Evolutionary conservation across 352 stramenopile genomes (phyloP).

Genomic region (Phytophthora nicotianae): DNA sequence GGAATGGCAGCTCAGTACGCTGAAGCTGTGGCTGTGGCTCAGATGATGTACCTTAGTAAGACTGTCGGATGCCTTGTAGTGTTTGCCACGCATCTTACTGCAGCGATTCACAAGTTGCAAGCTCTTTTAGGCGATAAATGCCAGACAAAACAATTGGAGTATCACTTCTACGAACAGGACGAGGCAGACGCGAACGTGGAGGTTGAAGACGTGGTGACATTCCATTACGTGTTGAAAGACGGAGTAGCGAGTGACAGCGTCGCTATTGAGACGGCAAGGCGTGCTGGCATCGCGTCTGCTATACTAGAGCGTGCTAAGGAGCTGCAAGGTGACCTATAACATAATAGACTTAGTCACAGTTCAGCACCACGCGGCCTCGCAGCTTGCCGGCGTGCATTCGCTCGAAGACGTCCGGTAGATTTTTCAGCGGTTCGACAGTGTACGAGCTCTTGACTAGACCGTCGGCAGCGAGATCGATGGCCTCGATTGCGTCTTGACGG

Average conservation of each 20-base stretch:
- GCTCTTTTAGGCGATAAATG: slow-evolving; percentile 21
- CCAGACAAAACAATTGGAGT: slow-evolving; percentile 33
- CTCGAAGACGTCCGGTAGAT: slow-evolving; percentile 49
- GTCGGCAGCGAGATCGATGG: slow-evolving; percentile 50
- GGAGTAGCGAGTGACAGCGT: slow-evolving; percentile 42
- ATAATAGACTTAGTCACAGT: slow-evolving; percentile 41
- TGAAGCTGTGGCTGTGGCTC: slow-evolving; percentile 35
- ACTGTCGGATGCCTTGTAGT: slow-evolving; percentile 36
- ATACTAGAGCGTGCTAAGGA: slow-evolving; percentile 24
- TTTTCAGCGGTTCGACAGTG: slow-evolving; percentile 41
- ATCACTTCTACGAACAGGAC: slow-evolving; percentile 19
- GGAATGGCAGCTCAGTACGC: slow-evolving; percentile 32
- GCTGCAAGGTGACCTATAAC: slow-evolving; percentile 9
- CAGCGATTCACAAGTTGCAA: slow-evolving; percentile 28
- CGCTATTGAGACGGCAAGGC: slow-evolving; percentile 32
- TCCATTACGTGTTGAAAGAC: slow-evolving; percentile 39
- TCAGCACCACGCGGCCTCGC: slow-evolving; percentile 43
- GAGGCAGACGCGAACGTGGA: not conserved
- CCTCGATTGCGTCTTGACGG: slow-evolving; percentile 61
- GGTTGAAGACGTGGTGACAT: slow-evolving; percentile 15
- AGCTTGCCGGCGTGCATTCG: slow-evolving; percentile 47
- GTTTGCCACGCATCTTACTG: slow-evolving; percentile 46
- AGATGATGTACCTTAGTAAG: slow-evolving; percentile 37
- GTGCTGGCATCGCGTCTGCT: slow-evolving; percentile 24
- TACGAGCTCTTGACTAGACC: slow-evolving; percentile 52